Evolutionary conservation across 768 basidiomycete species (phyloP).

Genomic region (Phanerochaete sordida): DNA sequence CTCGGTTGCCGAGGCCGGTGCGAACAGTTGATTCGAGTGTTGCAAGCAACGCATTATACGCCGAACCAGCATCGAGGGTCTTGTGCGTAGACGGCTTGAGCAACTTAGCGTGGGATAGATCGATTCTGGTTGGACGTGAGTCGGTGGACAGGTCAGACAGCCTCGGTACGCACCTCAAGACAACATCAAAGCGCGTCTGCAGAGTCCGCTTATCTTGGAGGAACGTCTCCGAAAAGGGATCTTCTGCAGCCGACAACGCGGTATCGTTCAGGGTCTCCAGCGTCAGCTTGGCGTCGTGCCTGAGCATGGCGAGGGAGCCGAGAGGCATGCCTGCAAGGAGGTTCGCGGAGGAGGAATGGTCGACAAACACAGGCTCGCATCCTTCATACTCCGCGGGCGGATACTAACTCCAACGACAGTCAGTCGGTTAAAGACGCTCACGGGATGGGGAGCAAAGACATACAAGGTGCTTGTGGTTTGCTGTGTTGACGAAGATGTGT

Average conservation of each 20-base stretch:
- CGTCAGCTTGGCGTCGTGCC: constrained; percentile 71
- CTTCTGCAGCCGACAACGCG: constrained; percentile 33
- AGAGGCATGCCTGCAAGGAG: constrained; percentile 71
- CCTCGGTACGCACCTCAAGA: constrained; percentile 49
- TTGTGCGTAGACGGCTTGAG: constrained; percentile 40
- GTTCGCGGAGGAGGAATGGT: constrained; percentile 75
- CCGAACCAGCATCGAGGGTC: constrained; percentile 58
- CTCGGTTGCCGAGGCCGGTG: constrained; percentile 72
- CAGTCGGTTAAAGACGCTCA: background rate
- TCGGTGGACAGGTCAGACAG: background rate
- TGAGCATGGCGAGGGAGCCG: constrained; percentile 74
- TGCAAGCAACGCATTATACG: constrained; percentile 50
- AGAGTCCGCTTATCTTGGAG: constrained; percentile 67
- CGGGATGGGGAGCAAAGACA: constrained; percentile 15
- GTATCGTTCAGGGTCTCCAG: constrained; percentile 57
- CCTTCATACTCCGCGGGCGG: constrained; percentile 51
- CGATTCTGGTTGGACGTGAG: constrained; percentile 41
- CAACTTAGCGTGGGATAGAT: constrained; percentile 47
- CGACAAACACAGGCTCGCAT: constrained; percentile 65
- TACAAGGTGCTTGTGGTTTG: constrained; percentile 50
- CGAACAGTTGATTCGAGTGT: constrained; percentile 49
- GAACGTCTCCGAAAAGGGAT: constrained; percentile 71
- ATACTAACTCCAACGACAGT: constrained; percentile 39
- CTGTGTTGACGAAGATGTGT: constrained; percentile 55
- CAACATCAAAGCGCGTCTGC: constrained; percentile 66